Evolutionary conservation across 768 basidiomycete species (phyloP).

Genomic region (Calvatia gigantea): DNA sequence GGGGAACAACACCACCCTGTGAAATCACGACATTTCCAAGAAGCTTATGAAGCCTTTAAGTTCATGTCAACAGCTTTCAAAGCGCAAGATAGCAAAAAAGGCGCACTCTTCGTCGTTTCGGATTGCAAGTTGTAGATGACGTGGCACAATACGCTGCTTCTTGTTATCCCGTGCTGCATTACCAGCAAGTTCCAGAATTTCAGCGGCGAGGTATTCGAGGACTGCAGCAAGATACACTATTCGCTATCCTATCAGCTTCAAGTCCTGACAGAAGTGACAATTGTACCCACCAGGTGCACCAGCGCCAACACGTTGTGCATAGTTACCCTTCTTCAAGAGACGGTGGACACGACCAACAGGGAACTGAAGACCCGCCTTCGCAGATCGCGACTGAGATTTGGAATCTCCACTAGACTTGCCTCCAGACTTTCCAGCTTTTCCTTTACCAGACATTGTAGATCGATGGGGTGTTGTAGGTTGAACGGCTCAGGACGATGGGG

Average conservation of each 20-base stretch:
- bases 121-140: constrained; percentile 90
- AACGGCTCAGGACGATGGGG: too few species aligned
- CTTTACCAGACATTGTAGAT: constrained; percentile 40
- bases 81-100: background rate
- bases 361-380: constrained; percentile 78
- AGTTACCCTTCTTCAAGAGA: constrained; percentile 85
- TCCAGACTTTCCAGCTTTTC: constrained; percentile 32
- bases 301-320: constrained; percentile 84
- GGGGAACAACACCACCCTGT: constrained; percentile 72
- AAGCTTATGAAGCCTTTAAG: constrained; percentile 64
- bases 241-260: background rate
- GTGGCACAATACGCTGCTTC: constrained; percentile 93
- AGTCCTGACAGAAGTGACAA: constrained; percentile 8
- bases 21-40: constrained; percentile 86
- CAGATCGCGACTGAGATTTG: constrained; percentile 67
- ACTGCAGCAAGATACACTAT: constrained; percentile 87
- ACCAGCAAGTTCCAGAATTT: constrained; percentile 90
- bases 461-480: too few species aligned
- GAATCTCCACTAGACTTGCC: constrained; percentile 56
- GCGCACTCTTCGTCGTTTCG: constrained; percentile 83
- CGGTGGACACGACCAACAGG: constrained; percentile 92
- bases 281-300: constrained; percentile 68
- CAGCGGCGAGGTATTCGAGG: constrained; percentile 89
- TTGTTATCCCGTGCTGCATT: constrained; percentile 82
- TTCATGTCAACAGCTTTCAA: constrained; percentile 10